Conservation (phyloP, 768 basidiomycete species). For the Collybia sp. region DNA sequence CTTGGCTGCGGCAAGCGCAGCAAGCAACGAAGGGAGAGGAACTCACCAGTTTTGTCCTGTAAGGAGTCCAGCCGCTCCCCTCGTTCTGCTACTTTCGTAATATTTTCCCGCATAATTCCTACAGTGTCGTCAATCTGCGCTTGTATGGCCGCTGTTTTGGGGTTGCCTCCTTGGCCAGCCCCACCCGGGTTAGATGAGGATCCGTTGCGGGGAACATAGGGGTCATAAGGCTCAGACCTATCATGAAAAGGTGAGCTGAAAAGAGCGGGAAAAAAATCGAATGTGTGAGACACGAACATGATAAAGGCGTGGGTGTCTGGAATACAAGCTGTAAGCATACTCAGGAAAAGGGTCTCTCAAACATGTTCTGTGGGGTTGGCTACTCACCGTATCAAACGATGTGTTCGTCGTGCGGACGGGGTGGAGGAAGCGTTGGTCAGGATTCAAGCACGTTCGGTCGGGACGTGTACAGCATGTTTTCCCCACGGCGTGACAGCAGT, state of each 20-base stretch:
- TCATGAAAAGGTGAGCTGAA: slow-evolving; percentile 9
- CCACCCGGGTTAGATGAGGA: slow-evolving; percentile 51
- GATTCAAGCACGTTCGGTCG: slow-evolving; percentile 14
- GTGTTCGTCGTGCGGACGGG: slow-evolving; percentile 9
- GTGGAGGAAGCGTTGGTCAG: slow-evolving; percentile 19
- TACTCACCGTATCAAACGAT: slow-evolving; percentile 39
- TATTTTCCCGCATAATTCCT: slow-evolving; percentile 97
- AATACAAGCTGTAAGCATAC: background rate
- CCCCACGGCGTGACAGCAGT: slow-evolving; percentile 26
- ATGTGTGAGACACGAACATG: slow-evolving; percentile 27
- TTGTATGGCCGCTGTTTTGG: slow-evolving; percentile 94
- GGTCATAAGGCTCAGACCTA: slow-evolving; percentile 99
- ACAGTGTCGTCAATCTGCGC: slow-evolving; percentile 97
- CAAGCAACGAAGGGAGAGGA: background rate
- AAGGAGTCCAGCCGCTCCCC: slow-evolving; percentile 91
- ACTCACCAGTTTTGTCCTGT: slow-evolving; percentile 97
- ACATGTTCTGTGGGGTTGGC: background rate
- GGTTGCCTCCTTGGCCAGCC: slow-evolving; percentile 46
- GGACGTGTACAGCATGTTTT: slow-evolving; percentile 15
- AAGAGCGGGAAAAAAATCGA: slow-evolving; percentile 5
- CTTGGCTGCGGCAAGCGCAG: background rate
- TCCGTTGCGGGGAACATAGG: slow-evolving; percentile 89
- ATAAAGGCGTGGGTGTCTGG: slow-evolving; percentile 27
- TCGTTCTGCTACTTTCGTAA: slow-evolving; percentile 91
- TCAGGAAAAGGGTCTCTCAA: no score